These are phyloP conservation scores for Xanthoceras sorbifolium DNA, from an alignment of 345 rosid genomes.

Conservation along the genomic window DNA sequence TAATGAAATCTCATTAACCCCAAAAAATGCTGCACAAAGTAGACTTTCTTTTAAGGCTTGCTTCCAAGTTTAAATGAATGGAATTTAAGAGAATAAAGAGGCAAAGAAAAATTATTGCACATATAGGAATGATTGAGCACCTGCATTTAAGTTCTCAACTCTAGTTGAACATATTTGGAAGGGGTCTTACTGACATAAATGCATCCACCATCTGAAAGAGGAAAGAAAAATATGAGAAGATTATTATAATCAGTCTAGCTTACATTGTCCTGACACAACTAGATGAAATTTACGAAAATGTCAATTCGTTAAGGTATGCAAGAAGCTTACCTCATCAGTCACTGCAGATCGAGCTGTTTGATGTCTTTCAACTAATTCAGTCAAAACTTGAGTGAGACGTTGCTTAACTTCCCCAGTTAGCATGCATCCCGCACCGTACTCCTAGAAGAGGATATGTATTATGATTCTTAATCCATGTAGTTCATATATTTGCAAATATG, in stretches of 20 bases:
- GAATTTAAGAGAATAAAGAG: neutral
- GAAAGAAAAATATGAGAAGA: neutral
- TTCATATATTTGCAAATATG: neutral
- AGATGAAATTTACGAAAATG: neutral
- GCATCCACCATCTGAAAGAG: conserved; percentile 84
- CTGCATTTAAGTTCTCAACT: neutral
- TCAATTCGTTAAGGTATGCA: neutral
- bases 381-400: conserved; percentile 62
- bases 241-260: neutral
- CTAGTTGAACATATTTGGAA: conserved; percentile 78
- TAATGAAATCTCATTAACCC: too few species aligned
- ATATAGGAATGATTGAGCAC: neutral
- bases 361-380: conserved; percentile 83
- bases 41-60: neutral
- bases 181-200: conserved; percentile 88
- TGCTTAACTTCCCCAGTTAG: conserved; percentile 81
- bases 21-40: too few species aligned
- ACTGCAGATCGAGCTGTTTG: conserved; percentile 77
- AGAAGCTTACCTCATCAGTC: conserved; percentile 65
- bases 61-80: neutral
- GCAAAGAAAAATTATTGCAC: neutral
- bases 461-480: neutral
- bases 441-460: conserved; percentile 38
- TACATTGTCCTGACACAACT: neutral
- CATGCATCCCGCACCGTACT: conserved; percentile 84